These are phyloP conservation scores for Pistacia vera DNA, from an alignment of 345 rosid species.

Conservation along the genomic window DNA sequence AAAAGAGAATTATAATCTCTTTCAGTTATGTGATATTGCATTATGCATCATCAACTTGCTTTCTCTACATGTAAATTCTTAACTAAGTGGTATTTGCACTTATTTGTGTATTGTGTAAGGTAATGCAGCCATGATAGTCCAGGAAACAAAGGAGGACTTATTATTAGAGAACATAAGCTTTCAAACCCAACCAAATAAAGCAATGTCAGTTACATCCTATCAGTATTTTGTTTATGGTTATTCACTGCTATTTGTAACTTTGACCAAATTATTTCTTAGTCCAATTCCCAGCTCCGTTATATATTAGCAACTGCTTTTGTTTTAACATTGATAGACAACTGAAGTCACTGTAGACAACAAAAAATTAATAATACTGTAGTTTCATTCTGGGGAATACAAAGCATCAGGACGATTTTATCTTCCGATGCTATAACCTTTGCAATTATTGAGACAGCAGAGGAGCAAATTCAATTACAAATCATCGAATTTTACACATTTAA, in stretches of 20 bases:
- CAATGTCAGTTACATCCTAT: no score
- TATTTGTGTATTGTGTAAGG: background rate
- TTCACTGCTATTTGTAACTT: no score
- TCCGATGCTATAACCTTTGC: no score
- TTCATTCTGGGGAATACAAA: background rate
- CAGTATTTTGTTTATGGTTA: background rate
- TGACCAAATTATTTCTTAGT: no score
- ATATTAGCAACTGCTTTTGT: no score
- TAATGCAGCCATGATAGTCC: background rate
- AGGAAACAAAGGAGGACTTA: background rate
- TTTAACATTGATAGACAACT: background rate
- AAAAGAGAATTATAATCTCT: constrained; percentile 43
- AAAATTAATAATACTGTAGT: background rate
- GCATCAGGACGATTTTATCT: no score
- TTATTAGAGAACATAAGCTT: background rate
- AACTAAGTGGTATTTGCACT: no score
- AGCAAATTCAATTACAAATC: background rate
- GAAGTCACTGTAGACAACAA: background rate
- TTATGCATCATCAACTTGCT: constrained; percentile 48
- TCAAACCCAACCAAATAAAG: background rate
- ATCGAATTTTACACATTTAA: no score
- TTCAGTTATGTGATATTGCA: constrained; percentile 53
- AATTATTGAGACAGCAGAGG: background rate
- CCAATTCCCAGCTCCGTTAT: background rate
- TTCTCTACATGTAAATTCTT: background rate